phyloP scores from a whole-genome alignment of 78 protist genomes.

The Dictyostelium intermedium region DNA sequence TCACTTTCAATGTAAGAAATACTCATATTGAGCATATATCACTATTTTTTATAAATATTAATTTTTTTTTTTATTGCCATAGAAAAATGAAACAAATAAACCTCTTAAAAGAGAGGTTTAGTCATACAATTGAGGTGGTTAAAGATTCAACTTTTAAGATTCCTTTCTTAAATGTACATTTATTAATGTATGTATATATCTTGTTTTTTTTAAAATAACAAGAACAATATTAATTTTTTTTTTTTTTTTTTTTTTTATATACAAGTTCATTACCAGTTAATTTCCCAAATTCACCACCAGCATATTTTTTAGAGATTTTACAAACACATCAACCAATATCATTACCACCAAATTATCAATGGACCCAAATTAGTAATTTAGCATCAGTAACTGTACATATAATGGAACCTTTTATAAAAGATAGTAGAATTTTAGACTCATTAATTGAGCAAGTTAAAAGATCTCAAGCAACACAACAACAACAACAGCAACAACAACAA shows the following conservation, averaged over 20 bases:
- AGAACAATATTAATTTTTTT: no score
- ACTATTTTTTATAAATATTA: no score
- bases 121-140: constrained; percentile 35
- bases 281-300: constrained; percentile 64
- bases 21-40: background rate
- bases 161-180: background rate
- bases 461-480: background rate
- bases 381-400: constrained; percentile 26
- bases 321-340: constrained; percentile 34
- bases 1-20: background rate
- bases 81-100: constrained; percentile 65
- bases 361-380: constrained; percentile 18
- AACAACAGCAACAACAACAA: background rate
- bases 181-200: constrained; percentile 16
- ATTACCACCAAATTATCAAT: constrained; percentile 15
- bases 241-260: background rate
- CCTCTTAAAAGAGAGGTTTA: constrained; percentile 48
- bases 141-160: constrained; percentile 73
- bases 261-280: constrained; percentile 63
- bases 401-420: constrained; percentile 12
- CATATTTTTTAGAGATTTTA: constrained; percentile 36
- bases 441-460: constrained; percentile 22
- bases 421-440: background rate
- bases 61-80: no score
- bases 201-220: background rate